Conservation (phyloP, 2,329 filamentous ascomycete genomes). For the Aspergillus puulaauensis region DNA sequence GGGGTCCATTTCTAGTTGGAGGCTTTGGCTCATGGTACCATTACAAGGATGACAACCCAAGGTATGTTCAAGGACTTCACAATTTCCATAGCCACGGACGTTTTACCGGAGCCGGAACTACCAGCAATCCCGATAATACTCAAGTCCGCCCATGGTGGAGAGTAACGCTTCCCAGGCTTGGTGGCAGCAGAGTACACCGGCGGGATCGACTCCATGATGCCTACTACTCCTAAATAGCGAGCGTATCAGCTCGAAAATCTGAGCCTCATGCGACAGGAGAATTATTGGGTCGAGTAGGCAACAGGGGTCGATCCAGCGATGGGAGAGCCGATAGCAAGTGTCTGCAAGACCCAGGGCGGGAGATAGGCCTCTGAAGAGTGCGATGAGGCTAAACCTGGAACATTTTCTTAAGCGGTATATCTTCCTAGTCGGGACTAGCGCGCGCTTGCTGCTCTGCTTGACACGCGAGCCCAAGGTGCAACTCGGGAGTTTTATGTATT, state of each 20-base stretch:
- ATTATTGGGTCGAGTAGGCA: constrained; percentile 2
- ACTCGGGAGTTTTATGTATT: not conserved
- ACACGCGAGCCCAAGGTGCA: not conserved
- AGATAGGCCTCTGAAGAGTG: not conserved
- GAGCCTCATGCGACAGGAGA: not conserved
- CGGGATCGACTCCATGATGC: constrained; percentile 37
- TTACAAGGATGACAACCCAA: constrained; percentile 97
- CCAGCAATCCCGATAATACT: constrained; percentile 96
- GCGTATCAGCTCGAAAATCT: not conserved
- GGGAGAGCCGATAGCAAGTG: constrained; percentile 2
- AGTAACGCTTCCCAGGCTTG: constrained; percentile 69
- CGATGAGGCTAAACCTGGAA: not conserved
- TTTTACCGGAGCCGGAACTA: constrained; percentile 93
- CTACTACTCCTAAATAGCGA: constrained; percentile 3
- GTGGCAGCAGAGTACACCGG: constrained; percentile 36
- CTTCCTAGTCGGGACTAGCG: not conserved
- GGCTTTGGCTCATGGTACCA: constrained; percentile 58
- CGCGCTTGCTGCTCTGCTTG: not conserved
- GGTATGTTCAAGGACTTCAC: constrained; percentile 86
- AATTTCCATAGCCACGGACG: constrained; percentile 87
- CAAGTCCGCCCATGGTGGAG: constrained; percentile 92
- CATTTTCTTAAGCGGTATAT: constrained; percentile 8
- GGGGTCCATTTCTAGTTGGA: not conserved
- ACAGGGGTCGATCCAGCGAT: constrained; percentile 2
- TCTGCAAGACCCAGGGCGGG: not conserved